Conservation (phyloP, 2,329 filamentous ascomycete species). For the Phyllosticta capitalensis region DNA sequence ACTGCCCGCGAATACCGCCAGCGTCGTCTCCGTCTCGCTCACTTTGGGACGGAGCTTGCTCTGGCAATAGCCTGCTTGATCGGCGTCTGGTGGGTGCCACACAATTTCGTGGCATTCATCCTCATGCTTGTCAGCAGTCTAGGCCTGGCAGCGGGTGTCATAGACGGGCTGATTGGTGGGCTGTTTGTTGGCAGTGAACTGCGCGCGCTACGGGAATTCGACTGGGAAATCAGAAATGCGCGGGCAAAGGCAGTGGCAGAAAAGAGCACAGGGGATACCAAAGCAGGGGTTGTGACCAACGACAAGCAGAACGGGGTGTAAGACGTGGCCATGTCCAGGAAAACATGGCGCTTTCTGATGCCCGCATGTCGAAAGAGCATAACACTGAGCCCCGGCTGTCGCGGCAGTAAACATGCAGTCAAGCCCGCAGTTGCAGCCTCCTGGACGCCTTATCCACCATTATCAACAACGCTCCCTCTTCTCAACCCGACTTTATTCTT, state of each 20-base stretch:
- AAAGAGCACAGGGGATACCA: conserved; percentile 54
- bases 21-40: conserved; percentile 58
- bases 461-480: background rate
- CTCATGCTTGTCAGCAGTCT: conserved; percentile 73
- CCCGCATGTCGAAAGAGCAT: background rate
- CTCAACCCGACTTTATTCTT: background rate
- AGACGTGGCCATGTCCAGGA: background rate
- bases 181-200: conserved; percentile 82
- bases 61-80: conserved; percentile 66
- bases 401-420: background rate
- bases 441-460: background rate
- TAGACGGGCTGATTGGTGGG: conserved; percentile 79
- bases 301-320: conserved; percentile 4
- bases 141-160: conserved; percentile 61
- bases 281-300: conserved; percentile 13
- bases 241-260: conserved; percentile 43
- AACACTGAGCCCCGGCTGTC: background rate
- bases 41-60: conserved; percentile 61
- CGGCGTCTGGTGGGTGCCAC: conserved; percentile 76
- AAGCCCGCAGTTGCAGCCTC: background rate
- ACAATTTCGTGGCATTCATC: conserved; percentile 68
- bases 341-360: background rate
- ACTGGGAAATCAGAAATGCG: conserved; percentile 79
- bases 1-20: conserved; percentile 61
- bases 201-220: conserved; percentile 76